Conservation (phyloP, 2,329 filamentous ascomycete genomes). For the Rutstroemia sp. region DNA sequence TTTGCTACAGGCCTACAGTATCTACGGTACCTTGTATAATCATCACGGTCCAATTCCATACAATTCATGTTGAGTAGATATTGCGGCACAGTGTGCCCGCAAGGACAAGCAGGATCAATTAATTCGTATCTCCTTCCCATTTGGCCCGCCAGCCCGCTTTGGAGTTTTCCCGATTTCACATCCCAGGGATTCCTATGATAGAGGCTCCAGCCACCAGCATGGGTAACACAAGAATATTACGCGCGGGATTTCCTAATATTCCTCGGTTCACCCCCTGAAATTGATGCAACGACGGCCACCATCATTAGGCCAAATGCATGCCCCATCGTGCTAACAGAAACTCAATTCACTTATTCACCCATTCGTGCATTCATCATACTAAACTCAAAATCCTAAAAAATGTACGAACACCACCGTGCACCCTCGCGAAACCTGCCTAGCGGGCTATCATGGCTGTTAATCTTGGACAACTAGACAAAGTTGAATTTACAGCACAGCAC, state of each 20-base stretch:
- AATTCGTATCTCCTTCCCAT: neutral
- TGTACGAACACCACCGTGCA: neutral
- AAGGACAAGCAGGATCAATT: neutral
- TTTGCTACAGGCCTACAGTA: neutral
- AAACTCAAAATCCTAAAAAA: neutral
- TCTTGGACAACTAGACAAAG: neutral
- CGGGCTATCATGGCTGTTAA: neutral
- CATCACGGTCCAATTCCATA: neutral
- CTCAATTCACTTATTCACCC: neutral
- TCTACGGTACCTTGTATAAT: neutral
- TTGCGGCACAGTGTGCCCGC: neutral
- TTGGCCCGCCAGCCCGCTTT: neutral
- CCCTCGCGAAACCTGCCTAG: neutral
- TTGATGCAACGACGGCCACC: neutral
- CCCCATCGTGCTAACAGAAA: neutral
- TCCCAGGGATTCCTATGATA: neutral
- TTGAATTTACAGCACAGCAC: neutral
- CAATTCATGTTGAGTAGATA: neutral
- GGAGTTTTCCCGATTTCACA: neutral
- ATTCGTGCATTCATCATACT: neutral
- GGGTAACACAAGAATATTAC: conserved; percentile 3
- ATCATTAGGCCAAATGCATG: neutral
- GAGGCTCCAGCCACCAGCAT: conserved; percentile 5
- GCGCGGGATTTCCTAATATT: neutral
- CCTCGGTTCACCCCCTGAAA: neutral